Percentiles rank a stretch among this genome's conserved stretches.
phyloP scores from a whole-genome alignment of 179 eudicot species.

The Silene vulgaris region DNA sequence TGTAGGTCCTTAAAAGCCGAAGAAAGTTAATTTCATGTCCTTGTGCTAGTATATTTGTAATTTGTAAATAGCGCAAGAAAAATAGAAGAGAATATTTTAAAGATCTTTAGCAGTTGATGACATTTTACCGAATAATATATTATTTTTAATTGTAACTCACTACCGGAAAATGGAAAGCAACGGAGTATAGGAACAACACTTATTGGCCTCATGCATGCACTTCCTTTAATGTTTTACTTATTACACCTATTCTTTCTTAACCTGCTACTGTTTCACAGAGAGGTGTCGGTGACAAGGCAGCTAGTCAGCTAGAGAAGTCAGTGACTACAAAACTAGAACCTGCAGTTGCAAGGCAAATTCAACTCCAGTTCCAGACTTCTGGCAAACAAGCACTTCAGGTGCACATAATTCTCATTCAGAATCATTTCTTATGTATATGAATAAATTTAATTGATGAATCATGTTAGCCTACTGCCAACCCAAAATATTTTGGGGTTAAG shows the following conservation, averaged over 20 bases:
- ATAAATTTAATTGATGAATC: not conserved
- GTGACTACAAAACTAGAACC: slow-evolving; percentile 73
- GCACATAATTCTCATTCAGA: slow-evolving; percentile 7
- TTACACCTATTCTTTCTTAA: slow-evolving; percentile 1
- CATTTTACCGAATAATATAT: too few species aligned
- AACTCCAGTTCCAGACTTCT: slow-evolving; percentile 81
- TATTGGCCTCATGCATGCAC: not conserved
- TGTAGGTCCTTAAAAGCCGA: too few species aligned
- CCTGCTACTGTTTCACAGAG: slow-evolving; percentile 45
- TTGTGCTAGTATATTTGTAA: too few species aligned
- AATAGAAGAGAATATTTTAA: too few species aligned
- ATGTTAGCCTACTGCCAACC: not conserved
- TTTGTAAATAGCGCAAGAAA: too few species aligned
- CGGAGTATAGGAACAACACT: not conserved
- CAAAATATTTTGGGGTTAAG: not conserved
- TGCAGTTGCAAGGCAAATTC: slow-evolving; percentile 74
- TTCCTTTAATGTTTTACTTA: not conserved
- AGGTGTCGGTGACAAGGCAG: slow-evolving; percentile 87
- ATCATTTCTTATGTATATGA: not conserved
- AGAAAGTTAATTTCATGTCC: too few species aligned
- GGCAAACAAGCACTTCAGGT: slow-evolving; percentile 96
- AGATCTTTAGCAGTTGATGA: too few species aligned
- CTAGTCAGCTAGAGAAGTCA: slow-evolving; percentile 72
- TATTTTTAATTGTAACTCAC: too few species aligned
- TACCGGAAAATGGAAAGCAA: too few species aligned